Conservation (phyloP, 768 basidiomycete genomes). For the Russula earlei region DNA sequence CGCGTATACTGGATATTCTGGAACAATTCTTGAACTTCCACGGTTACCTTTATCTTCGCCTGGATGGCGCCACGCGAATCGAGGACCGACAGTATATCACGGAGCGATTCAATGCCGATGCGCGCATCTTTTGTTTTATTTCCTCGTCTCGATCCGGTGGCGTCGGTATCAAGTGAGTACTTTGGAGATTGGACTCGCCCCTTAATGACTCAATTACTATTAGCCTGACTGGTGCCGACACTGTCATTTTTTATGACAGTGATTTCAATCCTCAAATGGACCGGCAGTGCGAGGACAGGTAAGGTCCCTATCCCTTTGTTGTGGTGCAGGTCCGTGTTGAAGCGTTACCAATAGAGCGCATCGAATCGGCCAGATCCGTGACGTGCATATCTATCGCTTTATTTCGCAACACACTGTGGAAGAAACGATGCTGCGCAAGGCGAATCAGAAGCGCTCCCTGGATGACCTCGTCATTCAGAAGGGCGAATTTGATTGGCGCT, state of each 20-base stretch:
- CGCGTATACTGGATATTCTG: constrained; percentile 84
- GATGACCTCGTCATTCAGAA: constrained; percentile 88
- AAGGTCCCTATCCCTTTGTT: constrained; percentile 20
- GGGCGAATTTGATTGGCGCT: constrained; percentile 92
- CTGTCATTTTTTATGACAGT: constrained; percentile 95
- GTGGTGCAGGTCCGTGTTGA: constrained; percentile 1
- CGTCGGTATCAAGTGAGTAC: constrained; percentile 85
- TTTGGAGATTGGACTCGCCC: neutral
- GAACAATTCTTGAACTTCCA: constrained; percentile 90
- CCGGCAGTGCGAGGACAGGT: constrained; percentile 90
- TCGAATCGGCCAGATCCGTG: constrained; percentile 95
- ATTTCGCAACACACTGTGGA: constrained; percentile 87
- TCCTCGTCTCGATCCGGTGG: constrained; percentile 71
- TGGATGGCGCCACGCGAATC: constrained; percentile 92
- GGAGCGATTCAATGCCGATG: constrained; percentile 77
- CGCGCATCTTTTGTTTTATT: constrained; percentile 81
- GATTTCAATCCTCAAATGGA: constrained; percentile 99
- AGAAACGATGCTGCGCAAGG: constrained; percentile 92
- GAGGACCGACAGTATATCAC: constrained; percentile 89
- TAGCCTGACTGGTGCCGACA: constrained; percentile 82
- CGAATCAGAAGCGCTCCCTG: constrained; percentile 92
- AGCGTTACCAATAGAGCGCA: constrained; percentile 54
- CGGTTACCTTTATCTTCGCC: constrained; percentile 86
- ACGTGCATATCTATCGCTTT: constrained; percentile 94
- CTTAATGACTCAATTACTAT: constrained; percentile 16